Evolutionary conservation across 352 stramenopile species (phyloP).

Genomic region (Globisporangium takayamanum): DNA sequence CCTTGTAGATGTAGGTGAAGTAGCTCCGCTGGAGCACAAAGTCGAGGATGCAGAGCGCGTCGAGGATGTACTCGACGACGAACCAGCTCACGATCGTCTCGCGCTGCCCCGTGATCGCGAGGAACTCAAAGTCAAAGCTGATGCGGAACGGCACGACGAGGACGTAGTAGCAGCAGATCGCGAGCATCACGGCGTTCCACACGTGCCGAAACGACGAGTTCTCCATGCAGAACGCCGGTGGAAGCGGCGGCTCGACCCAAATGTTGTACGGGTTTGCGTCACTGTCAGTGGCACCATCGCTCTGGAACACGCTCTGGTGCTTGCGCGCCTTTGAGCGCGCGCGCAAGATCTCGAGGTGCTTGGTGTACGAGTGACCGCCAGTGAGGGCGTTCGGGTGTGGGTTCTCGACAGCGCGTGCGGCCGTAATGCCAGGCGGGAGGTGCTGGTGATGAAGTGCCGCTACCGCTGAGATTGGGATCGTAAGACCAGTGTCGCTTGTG

Average conservation of each 20-base stretch:
- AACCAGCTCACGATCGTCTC: conserved; percentile 23
- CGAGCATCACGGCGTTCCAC: conserved; percentile 26
- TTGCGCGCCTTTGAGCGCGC: conserved; percentile 13
- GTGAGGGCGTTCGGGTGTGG: neutral
- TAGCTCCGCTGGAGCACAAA: conserved; percentile 25
- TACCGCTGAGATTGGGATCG: neutral
- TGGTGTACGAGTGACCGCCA: conserved; percentile 9
- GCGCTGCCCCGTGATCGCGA: conserved; percentile 6
- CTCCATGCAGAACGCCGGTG: conserved; percentile 21
- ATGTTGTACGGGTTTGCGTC: conserved; percentile 19
- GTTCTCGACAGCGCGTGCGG: neutral
- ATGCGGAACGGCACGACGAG: conserved; percentile 28
- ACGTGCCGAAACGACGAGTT: conserved; percentile 19
- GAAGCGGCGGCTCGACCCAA: conserved; percentile 23
- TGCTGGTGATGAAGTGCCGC: neutral
- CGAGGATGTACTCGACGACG: conserved; percentile 27
- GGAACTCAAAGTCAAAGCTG: conserved; percentile 22
- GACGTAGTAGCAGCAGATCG: conserved; percentile 25
- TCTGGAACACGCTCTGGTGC: conserved; percentile 14
- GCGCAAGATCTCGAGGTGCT: conserved; percentile 22
- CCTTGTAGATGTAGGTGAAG: conserved; percentile 28
- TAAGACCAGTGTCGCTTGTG: neutral
- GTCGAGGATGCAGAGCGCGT: conserved; percentile 24
- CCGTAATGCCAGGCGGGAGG: neutral
- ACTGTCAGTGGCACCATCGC: neutral